Conservation (phyloP, 352 stramenopile species). For the Phytophthora nicotianae region DNA sequence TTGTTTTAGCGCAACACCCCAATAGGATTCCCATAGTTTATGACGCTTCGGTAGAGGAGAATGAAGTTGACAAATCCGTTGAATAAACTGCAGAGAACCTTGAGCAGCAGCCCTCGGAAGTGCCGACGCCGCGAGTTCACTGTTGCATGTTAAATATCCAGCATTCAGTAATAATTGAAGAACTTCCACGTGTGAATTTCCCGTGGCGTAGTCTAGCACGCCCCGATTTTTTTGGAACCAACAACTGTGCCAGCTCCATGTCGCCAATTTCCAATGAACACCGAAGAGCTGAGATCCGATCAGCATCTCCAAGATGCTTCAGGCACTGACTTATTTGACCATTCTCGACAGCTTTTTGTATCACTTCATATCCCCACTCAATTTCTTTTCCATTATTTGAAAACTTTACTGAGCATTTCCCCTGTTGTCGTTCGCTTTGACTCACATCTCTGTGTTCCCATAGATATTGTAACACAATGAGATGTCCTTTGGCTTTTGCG, state of each 20-base stretch:
- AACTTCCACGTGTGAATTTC: neutral
- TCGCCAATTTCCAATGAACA: neutral
- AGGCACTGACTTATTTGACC: neutral
- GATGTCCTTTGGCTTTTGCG: too few species aligned
- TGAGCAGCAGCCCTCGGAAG: neutral
- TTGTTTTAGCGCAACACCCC: neutral
- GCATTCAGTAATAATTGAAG: neutral
- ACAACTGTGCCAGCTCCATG: neutral
- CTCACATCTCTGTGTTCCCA: neutral
- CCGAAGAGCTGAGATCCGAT: neutral
- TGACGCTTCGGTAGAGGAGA: neutral
- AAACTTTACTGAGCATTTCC: neutral
- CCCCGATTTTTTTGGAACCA: neutral
- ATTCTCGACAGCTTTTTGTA: neutral
- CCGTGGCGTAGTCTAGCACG: neutral
- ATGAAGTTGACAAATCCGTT: neutral
- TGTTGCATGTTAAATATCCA: neutral
- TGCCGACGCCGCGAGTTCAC: neutral
- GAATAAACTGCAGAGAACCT: neutral
- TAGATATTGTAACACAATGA: neutral
- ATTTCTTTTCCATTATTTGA: neutral
- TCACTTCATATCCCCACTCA: neutral
- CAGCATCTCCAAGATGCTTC: neutral
- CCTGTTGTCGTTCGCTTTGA: neutral
- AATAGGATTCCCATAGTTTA: neutral